Conservation (phyloP, 2,329 filamentous ascomycete genomes). For the Aureobasidium sp. region DNA sequence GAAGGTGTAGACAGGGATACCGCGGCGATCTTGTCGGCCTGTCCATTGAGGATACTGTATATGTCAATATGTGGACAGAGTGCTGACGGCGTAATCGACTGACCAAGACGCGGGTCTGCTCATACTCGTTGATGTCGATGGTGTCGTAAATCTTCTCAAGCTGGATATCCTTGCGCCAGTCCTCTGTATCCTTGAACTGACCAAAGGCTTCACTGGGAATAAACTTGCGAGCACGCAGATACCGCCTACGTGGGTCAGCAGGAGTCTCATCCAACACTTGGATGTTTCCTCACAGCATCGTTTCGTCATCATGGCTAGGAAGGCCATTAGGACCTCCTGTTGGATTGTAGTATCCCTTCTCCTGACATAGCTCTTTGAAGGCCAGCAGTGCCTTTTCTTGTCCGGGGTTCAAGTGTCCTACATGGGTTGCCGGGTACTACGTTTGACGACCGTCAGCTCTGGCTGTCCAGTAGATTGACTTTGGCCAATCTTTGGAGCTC, state of each 20-base stretch:
- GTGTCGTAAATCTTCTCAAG: slow-evolving; percentile 85
- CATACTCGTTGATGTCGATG: slow-evolving; percentile 87
- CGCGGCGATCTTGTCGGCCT: slow-evolving; percentile 87
- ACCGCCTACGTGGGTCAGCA: slow-evolving; percentile 67
- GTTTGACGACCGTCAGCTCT: slow-evolving; percentile 15
- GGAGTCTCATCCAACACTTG: background rate
- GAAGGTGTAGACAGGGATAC: slow-evolving; percentile 93
- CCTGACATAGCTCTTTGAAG: slow-evolving; percentile 75
- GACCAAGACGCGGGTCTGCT: slow-evolving; percentile 81
- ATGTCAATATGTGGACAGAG: slow-evolving; percentile 1
- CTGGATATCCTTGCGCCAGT: slow-evolving; percentile 84
- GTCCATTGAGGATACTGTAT: slow-evolving; percentile 93
- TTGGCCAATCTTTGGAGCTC: slow-evolving; percentile 10
- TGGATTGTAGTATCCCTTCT: slow-evolving; percentile 70
- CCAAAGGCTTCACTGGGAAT: slow-evolving; percentile 77
- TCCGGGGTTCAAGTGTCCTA: slow-evolving; percentile 76
- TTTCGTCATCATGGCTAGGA: slow-evolving; percentile 77
- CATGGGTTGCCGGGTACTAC: slow-evolving; percentile 78
- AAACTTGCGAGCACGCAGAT: slow-evolving; percentile 87
- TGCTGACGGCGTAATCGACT: slow-evolving; percentile 25
- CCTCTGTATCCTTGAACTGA: slow-evolving; percentile 90
- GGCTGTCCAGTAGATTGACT: background rate
- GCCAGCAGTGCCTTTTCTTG: slow-evolving; percentile 73
- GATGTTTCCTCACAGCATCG: slow-evolving; percentile 65
- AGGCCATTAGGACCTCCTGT: slow-evolving; percentile 36